phyloP scores from a whole-genome alignment of 2,329 filamentous ascomycete genomes.

The Paraconiothyrium sp. region DNA sequence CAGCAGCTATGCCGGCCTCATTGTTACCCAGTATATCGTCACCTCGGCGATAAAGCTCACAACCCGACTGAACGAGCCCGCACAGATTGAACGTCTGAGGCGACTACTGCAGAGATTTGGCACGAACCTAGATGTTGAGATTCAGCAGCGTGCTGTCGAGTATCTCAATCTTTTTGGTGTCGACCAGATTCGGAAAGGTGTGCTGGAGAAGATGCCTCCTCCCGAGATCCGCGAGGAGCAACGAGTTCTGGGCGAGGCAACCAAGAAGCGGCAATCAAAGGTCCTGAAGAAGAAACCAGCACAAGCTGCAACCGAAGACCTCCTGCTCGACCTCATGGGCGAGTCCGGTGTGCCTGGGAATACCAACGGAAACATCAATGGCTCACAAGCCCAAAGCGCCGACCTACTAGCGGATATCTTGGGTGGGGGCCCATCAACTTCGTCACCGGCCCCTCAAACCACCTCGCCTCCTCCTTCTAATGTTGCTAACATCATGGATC shows the following conservation, averaged over 20 bases:
- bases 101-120: slow-evolving; percentile 80
- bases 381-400: slow-evolving; percentile 73
- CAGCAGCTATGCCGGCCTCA: slow-evolving; percentile 92
- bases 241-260: slow-evolving; percentile 83
- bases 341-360: slow-evolving; percentile 69
- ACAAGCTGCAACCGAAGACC: slow-evolving; percentile 89
- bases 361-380: slow-evolving; percentile 64
- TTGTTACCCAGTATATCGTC: slow-evolving; percentile 93
- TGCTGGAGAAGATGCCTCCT: slow-evolving; percentile 96
- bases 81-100: slow-evolving; percentile 87
- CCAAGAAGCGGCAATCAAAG: slow-evolving; percentile 62
- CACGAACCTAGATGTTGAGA: slow-evolving; percentile 90
- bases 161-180: slow-evolving; percentile 94
- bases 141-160: slow-evolving; percentile 95
- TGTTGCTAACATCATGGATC: slow-evolving; percentile 81
- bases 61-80: slow-evolving; percentile 80
- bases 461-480: slow-evolving; percentile 52
- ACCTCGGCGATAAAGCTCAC: slow-evolving; percentile 96
- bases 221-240: slow-evolving; percentile 97
- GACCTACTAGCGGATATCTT: slow-evolving; percentile 93
- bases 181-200: slow-evolving; percentile 85
- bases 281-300: slow-evolving; percentile 75
- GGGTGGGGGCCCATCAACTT: slow-evolving; percentile 67
- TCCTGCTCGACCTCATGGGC: slow-evolving; percentile 92
- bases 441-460: slow-evolving; percentile 57